Percentiles rank a stretch among this genome's conserved stretches.
phyloP scores from a whole-genome alignment of 257 asterid genomes.

The Osmanthus fragrans region DNA sequence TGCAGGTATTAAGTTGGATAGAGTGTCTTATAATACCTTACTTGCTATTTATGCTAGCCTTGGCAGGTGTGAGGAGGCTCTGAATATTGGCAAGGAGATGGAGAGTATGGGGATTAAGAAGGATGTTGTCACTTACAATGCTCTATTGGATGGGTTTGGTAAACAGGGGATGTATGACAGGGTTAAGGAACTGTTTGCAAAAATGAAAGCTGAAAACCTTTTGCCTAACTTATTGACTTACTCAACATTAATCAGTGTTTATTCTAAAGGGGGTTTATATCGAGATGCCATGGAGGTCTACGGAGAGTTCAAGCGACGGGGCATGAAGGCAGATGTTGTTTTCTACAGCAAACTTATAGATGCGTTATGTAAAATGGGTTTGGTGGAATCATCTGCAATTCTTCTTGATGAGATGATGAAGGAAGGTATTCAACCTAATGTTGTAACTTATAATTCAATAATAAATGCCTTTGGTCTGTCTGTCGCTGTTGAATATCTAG shows the following conservation, averaged over 20 bases:
- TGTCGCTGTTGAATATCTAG: slow-evolving; percentile 35
- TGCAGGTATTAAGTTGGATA: slow-evolving; percentile 72
- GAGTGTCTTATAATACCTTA: slow-evolving; percentile 87
- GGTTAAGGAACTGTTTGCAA: slow-evolving; percentile 72
- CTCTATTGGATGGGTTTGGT: slow-evolving; percentile 86
- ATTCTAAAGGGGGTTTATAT: slow-evolving; percentile 73
- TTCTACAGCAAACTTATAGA: slow-evolving; percentile 90
- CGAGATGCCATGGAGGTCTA: slow-evolving; percentile 69
- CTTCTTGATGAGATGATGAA: slow-evolving; percentile 91
- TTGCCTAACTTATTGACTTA: slow-evolving; percentile 79
- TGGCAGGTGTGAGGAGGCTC: slow-evolving; percentile 83
- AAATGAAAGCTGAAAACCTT: slow-evolving; percentile 68
- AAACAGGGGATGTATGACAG: slow-evolving; percentile 75
- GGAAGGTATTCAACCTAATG: slow-evolving; percentile 91
- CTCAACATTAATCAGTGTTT: slow-evolving; percentile 82
- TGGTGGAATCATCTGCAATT: slow-evolving; percentile 70
- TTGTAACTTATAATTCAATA: slow-evolving; percentile 90
- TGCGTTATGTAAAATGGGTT: slow-evolving; percentile 87
- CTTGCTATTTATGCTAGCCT: slow-evolving; percentile 82
- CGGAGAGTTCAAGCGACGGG: slow-evolving; percentile 68
- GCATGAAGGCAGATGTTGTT: slow-evolving; percentile 91
- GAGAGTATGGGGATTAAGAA: slow-evolving; percentile 82
- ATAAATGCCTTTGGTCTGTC: slow-evolving; percentile 86
- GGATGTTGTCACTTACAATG: slow-evolving; percentile 92
- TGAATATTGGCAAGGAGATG: slow-evolving; percentile 82